phyloP scores from a whole-genome alignment of 1,139 yeast species.

The Nadsonia starkeyi-henricii region DNA sequence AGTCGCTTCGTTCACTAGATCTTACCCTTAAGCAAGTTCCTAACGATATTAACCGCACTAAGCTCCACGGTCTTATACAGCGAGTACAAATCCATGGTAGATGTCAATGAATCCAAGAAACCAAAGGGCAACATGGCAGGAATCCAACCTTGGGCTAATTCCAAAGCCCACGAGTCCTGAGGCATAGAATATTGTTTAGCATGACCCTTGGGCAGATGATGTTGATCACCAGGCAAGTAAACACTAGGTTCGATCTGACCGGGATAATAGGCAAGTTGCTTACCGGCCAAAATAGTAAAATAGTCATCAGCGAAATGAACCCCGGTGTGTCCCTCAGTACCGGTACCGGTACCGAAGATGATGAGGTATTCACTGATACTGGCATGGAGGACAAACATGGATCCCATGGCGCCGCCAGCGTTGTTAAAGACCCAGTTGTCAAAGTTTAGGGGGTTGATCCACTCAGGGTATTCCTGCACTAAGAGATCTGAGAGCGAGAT shows the following conservation, averaged over 20 bases:
- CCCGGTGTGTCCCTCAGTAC: conserved; percentile 94
- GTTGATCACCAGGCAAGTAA: conserved; percentile 60
- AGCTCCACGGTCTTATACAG: conserved; percentile 53
- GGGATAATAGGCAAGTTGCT: conserved; percentile 59
- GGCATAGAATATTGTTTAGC: conserved; percentile 83
- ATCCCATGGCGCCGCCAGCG: conserved; percentile 99
- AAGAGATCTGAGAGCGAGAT: conserved; percentile 45
- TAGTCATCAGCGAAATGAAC: conserved; percentile 94
- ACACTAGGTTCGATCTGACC: conserved; percentile 46
- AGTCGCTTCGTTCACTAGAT: no score
- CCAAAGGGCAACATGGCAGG: conserved; percentile 98
- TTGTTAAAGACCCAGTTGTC: conserved; percentile 93
- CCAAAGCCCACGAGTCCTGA: conserved; percentile 60
- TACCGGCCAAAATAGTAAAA: conserved; percentile 76
- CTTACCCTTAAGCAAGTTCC: conserved; percentile 55
- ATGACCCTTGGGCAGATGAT: conserved; percentile 59
- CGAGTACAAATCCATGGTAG: conserved; percentile 67
- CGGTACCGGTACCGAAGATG: conserved; percentile 75
- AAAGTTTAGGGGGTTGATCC: conserved; percentile 52
- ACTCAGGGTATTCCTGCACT: conserved; percentile 49
- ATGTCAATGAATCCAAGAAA: conserved; percentile 59
- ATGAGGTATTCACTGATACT: conserved; percentile 89
- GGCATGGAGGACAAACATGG: conserved; percentile 89
- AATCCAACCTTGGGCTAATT: conserved; percentile 97
- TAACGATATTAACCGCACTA: conserved; percentile 67